Evolutionary conservation across 108 stramenopile genomes (phyloP).

Genomic region (Skeletonema costatum): DNA sequence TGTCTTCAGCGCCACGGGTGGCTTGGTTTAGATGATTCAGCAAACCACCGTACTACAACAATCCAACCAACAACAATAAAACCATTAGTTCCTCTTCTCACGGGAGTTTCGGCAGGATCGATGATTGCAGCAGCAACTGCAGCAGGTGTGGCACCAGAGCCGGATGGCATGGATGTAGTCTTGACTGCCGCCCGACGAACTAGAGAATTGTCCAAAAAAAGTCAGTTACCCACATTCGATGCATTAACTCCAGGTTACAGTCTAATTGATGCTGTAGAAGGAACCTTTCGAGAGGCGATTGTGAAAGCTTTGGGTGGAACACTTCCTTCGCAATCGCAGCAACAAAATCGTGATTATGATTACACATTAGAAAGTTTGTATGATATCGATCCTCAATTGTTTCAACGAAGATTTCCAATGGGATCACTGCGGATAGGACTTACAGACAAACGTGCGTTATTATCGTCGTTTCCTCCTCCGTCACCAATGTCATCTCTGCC

Average conservation of each 20-base stretch:
- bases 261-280: constrained; percentile 64
- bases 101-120: constrained; percentile 70
- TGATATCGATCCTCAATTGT: constrained; percentile 51
- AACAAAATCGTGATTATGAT: neutral
- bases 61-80: neutral
- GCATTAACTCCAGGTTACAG: constrained; percentile 63
- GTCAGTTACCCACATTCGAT: constrained; percentile 37
- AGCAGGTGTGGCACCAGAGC: constrained; percentile 53
- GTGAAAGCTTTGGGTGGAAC: constrained; percentile 44
- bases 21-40: neutral
- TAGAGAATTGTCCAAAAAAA: constrained; percentile 21
- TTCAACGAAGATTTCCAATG: constrained; percentile 32
- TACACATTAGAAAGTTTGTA: constrained; percentile 1
- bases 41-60: neutral
- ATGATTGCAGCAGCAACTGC: constrained; percentile 52
- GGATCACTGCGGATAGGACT: constrained; percentile 57
- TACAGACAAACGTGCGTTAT: constrained; percentile 57
- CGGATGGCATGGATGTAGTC: constrained; percentile 58
- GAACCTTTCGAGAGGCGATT: constrained; percentile 33
- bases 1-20: constrained; percentile 50
- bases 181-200: constrained; percentile 51
- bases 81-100: constrained; percentile 23
- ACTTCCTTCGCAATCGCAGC: neutral
- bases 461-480: constrained; percentile 26
- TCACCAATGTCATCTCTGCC: constrained; percentile 22